Evolutionary conservation across 257 asterid species (phyloP).

Genomic region (Galeopsis tetrahit): DNA sequence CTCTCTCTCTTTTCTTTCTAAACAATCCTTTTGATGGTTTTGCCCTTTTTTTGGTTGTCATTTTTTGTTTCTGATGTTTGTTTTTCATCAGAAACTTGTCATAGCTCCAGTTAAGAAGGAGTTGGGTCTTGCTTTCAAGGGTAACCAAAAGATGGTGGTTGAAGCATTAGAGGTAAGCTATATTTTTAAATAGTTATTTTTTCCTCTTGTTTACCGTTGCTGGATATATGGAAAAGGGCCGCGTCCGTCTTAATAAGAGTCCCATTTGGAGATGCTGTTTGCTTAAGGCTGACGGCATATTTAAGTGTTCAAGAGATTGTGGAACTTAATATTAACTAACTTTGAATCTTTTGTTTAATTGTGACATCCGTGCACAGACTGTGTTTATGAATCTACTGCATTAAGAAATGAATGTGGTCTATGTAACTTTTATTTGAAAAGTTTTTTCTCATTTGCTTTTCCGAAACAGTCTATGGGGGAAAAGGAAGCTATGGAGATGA

Average conservation of each 20-base stretch:
- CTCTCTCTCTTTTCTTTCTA: background rate
- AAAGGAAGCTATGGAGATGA: constrained; percentile 78
- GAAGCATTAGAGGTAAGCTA: constrained; percentile 72
- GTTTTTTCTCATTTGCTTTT: constrained; percentile 19
- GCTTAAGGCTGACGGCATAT: constrained; percentile 4
- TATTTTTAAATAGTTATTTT: background rate
- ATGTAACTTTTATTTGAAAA: background rate
- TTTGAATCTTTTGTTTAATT: background rate
- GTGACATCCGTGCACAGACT: background rate
- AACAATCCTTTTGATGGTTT: background rate
- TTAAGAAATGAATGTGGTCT: constrained; percentile 1
- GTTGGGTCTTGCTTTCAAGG: constrained; percentile 84
- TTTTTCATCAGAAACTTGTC: constrained; percentile 60
- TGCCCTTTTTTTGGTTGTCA: constrained; percentile 7
- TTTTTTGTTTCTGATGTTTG: constrained; percentile 18
- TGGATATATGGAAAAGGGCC: constrained; percentile 9
- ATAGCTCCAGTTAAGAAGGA: constrained; percentile 78
- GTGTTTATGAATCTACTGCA: background rate
- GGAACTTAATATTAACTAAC: background rate
- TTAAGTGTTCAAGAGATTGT: background rate
- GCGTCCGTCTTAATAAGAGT: background rate
- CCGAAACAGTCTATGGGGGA: constrained; percentile 73
- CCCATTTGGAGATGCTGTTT: constrained; percentile 7
- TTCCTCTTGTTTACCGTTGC: background rate
- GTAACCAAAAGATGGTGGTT: constrained; percentile 70